Evolutionary conservation across 306 rosid species (phyloP).

Genomic region (Luffa aegyptiaca): DNA sequence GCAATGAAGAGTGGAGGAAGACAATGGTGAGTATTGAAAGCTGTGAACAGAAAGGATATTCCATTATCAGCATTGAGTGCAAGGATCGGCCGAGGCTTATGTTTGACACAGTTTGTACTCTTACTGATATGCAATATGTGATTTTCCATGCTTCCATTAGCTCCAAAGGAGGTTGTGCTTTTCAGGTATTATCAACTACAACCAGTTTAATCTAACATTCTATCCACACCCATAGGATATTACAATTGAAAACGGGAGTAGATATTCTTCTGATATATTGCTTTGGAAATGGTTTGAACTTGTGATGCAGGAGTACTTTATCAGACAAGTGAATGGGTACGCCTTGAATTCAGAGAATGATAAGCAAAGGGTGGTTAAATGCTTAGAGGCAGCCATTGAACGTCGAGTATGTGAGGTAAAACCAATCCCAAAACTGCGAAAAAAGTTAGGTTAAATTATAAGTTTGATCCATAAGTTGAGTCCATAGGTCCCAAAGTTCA

Average conservation of each 20-base stretch:
- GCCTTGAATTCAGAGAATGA: constrained; percentile 45
- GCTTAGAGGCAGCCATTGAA: constrained; percentile 62
- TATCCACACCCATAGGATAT: background rate
- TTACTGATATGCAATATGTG: constrained; percentile 59
- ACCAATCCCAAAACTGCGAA: background rate
- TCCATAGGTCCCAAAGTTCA: too few relatives aligned
- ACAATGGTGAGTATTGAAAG: constrained; percentile 37
- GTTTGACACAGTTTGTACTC: constrained; percentile 72
- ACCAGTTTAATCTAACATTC: background rate
- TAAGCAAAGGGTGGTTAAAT: constrained; percentile 55
- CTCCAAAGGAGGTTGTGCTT: constrained; percentile 30
- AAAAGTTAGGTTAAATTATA: background rate
- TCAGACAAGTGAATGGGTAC: constrained; percentile 42
- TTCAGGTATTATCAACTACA: constrained; percentile 34
- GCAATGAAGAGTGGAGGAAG: constrained; percentile 20
- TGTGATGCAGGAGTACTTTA: constrained; percentile 45
- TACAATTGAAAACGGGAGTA: background rate
- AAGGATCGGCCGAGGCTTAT: constrained; percentile 60
- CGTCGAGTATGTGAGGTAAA: constrained; percentile 48
- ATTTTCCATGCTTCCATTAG: constrained; percentile 54
- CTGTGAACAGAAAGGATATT: constrained; percentile 50
- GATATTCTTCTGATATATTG: background rate
- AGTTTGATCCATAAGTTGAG: background rate
- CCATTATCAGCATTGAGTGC: constrained; percentile 43
- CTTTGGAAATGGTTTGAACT: background rate